Percentiles rank a stretch among this genome's conserved stretches.
These are phyloP conservation scores for Xylaria multiplex DNA, from an alignment of 2,329 filamentous ascomycete species.

Conservation along the genomic window DNA sequence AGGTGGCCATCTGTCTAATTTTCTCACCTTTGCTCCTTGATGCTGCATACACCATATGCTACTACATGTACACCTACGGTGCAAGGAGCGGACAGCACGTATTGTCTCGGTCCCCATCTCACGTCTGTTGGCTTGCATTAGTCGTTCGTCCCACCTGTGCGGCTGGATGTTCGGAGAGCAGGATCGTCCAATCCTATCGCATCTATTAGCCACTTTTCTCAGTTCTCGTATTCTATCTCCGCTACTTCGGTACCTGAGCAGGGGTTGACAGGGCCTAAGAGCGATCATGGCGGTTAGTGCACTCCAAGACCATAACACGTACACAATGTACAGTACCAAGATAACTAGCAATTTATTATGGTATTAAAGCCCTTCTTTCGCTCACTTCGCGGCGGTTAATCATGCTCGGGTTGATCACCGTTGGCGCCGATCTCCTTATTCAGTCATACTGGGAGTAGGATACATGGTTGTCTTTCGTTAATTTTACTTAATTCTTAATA, in stretches of 20 bases:
- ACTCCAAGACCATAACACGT: neutral
- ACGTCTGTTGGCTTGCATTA: conserved; percentile 35
- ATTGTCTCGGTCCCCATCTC: conserved; percentile 31
- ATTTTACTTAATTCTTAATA: conserved; percentile 30
- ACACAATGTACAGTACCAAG: neutral
- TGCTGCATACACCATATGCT: conserved; percentile 2
- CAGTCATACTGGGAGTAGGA: conserved; percentile 3
- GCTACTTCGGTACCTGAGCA: conserved; percentile 29
- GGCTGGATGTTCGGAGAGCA: conserved; percentile 34
- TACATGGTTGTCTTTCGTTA: conserved; percentile 24
- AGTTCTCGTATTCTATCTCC: conserved; percentile 34
- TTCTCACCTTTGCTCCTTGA: conserved; percentile 18
- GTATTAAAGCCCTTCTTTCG: conserved; percentile 23
- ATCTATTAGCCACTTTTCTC: conserved; percentile 32
- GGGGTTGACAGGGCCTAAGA: conserved; percentile 17
- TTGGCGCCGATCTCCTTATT: conserved; percentile 14
- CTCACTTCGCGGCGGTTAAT: conserved; percentile 5
- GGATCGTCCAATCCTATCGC: conserved; percentile 29
- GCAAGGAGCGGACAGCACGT: conserved; percentile 12
- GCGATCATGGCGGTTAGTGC: neutral
- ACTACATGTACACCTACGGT: conserved; percentile 11
- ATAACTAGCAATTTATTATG: conserved; percentile 9
- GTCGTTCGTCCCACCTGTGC: conserved; percentile 34
- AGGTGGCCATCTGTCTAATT: conserved; percentile 22
- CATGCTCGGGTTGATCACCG: conserved; percentile 8